Base-by-base conservation (phyloP, 2,329 filamentous ascomycete species). In the Fusarium virguliforme region DNA sequence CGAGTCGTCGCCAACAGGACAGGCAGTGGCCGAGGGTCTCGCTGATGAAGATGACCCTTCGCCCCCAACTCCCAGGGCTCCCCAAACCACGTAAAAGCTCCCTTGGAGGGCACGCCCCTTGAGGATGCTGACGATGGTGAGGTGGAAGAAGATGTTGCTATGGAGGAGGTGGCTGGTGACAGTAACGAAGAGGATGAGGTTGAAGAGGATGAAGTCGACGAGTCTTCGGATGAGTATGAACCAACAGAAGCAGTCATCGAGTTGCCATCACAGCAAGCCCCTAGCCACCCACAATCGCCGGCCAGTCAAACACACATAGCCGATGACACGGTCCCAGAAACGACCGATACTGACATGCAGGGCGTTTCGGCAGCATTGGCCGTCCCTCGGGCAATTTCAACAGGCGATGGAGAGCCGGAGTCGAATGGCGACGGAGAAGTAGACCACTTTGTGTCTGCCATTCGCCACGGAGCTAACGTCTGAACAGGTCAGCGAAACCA, bases 141-240 rank as follows among this genome's bases (percentile, higher is more conserved):
- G 28, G 50, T 48, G 9, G 73, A 73, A 30, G 65, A 68, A 24
- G 74, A 76, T 35, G 63, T 71, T 50, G 72, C 58, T 22, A 76
- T 76, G 75, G 74, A 75, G 12, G 73, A 75, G 40, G 72, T 56
- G 34, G 63, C 48, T 12, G 66, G 67, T 51, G 74, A 62, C 4
- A 72, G 71, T 37, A 61, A 65, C 35, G 68, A 73, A 32, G 84
- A 81, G 48, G 74, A 66, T 12, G 67, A 63, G 9, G 35, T 24
- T 28, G 74, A 74, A 15, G 73, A 75, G 28, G 18, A 18, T 12
- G 67, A 63, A 12, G 35, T 24, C 26, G 74, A 74, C n/a, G 73
- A 75, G 28, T 73, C 67, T 26, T 86, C 86, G 3, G 88, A 89
- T 65, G 84, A 81, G 54, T 89, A 90, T 72, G 87, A 90, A 68